Base-by-base conservation (phyloP, 1,284 basidiomycete genomes). In the Fomitopsis pinicola region DNA sequence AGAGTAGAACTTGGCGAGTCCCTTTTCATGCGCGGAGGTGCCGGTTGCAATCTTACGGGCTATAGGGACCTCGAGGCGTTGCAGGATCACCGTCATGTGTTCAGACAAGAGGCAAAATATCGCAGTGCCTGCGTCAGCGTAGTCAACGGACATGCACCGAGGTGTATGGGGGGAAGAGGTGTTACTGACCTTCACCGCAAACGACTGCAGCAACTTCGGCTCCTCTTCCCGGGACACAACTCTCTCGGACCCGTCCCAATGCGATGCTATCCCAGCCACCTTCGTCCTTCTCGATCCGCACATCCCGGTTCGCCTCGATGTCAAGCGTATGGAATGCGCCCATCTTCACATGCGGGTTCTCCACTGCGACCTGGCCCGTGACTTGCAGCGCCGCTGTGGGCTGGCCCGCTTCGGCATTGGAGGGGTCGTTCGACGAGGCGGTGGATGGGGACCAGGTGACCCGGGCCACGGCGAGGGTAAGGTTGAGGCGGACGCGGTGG, bases 121-220 rank as follows among this genome's bases (percentile, higher is more conserved):
- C 0, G 97, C 97, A 3, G 87, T 90, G 17, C 97, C 95, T 88
- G 63, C 6, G 30, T 33, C 50, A 42, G 28, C 35, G 15, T 9
- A 45, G 36, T 19, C 22, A 26, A 48, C 30, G 4, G 56, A 30
- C 22, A 58, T 48, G 30, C n/a, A 35, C 17, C 36, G 14, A 40
- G 38, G 38, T 33, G 30, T 40, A 30, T 12, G 35, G 10, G 46
- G 42, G 46, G 19, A 17, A 58, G 26, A 22, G 30, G 28, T 35
- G 9, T 17, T 15, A 22, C 59, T 10, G 61, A 83, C 86, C 89
- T 80, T 99, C 97, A 42, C 97, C 97, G 63, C 94, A 94, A 1
- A 99, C 94, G 17, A 99, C 85, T 0, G 97, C 97, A 9, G 93
- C 97, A 1, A 99, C 92, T 73, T 99, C 97, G 2, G 97, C 97